Evolutionary conservation across 139 green algal genomes (phyloP).

Genomic region (Chlamydomonas sp.): DNA sequence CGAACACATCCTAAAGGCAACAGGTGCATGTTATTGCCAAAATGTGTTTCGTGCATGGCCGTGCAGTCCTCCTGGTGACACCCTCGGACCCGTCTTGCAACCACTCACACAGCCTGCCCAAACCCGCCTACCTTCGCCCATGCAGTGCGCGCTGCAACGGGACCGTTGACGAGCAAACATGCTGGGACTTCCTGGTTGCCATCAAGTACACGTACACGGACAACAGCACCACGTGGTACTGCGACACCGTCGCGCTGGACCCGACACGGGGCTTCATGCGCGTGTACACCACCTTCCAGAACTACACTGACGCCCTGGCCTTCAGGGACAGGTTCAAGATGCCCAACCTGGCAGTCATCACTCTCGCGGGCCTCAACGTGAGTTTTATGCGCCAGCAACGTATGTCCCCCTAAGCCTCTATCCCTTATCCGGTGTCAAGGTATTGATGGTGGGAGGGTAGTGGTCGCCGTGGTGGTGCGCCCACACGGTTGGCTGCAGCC

Average conservation of each 20-base stretch:
- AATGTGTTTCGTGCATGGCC: neutral
- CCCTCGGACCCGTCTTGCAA: neutral
- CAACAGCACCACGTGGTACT: constrained; percentile 15
- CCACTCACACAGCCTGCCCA: neutral
- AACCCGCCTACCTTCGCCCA: neutral
- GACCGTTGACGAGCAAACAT: neutral
- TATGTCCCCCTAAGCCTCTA: too few species aligned
- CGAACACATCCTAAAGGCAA: too few species aligned
- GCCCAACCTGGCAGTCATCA: constrained; percentile 2
- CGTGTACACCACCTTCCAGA: constrained; percentile 27
- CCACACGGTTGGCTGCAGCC: too few species aligned
- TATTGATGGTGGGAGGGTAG: neutral
- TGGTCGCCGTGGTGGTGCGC: neutral
- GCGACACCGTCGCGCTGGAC: neutral
- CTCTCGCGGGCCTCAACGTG: neutral
- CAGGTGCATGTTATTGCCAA: neutral
- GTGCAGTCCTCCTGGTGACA: neutral
- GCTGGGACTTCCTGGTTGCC: neutral
- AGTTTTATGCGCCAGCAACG: neutral
- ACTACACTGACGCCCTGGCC: neutral
- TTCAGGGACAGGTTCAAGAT: constrained; percentile 16
- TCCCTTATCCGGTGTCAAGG: neutral
- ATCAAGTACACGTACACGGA: constrained; percentile 14
- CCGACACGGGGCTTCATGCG: neutral
- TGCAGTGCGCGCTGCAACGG: constrained; percentile 1